Base-by-base conservation (phyloP, 2,329 filamentous ascomycete species). In the Xylaria sp. region DNA sequence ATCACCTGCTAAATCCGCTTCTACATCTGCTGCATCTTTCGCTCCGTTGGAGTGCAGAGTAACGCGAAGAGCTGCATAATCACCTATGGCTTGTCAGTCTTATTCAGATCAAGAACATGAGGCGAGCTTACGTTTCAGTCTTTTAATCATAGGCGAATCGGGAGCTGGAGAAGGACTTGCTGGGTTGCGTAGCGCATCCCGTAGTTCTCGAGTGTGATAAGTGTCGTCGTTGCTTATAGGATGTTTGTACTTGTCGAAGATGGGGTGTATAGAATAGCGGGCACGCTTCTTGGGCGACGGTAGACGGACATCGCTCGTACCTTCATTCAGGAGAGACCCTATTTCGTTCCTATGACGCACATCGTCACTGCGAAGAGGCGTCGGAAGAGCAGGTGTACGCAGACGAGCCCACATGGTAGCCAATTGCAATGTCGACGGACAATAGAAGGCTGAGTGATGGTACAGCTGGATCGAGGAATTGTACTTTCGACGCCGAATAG, bases 31-130 rank as follows among this genome's bases (percentile, higher is more conserved):
- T 15, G 73, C 61, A 12, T 65, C 43, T 11, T 64, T 60, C 23
- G 71, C 42, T 8, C 63, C 66, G 14, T 66, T 64, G 49, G 70
- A 71, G 57, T 74, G 72, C 7, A 74, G 45, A 12, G 69, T 67
- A 19, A 67, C 66, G 25, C 71, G 72, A 14, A 74, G 65, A 23
- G 67, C 46, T 35, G 66, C 61, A 60, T 70, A 73, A 52, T 66
- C 66, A 49, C 60, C 72, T 74, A 21, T 12, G 33, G 11, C 23
- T 21, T 31, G 38, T 67, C 57, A 69, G 58, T 28, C 45, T 25
- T 11, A 15, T 8, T 1, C 21, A 38, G n/a, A 17, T n/a, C 4
- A 28, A 33, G 46, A 21, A 28, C 4, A 12, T 2, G 8, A 15
- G 15, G 11, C 19, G 4, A 21, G 58, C 64, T 56, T 66, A 71